phyloP scores from a whole-genome alignment of 108 stramenopile species.

The Skeletonema costatum region DNA sequence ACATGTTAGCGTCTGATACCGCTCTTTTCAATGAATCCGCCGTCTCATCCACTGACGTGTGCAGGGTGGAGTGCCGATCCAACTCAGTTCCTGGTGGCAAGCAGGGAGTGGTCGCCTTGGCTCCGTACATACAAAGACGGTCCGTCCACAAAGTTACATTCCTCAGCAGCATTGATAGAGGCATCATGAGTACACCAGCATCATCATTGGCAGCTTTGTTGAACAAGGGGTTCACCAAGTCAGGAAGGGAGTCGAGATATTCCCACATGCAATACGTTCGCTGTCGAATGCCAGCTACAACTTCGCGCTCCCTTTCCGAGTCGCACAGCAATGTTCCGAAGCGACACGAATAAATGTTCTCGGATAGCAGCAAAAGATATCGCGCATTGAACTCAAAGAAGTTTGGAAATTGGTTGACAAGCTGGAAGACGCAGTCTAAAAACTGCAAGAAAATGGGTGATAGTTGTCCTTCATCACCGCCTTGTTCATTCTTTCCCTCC shows the following conservation, averaged over 20 bases:
- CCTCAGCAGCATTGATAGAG: slow-evolving; percentile 73
- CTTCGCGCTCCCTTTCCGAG: slow-evolving; percentile 85
- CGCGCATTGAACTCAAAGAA: slow-evolving; percentile 86
- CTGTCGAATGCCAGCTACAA: slow-evolving; percentile 77
- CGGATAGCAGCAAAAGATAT: slow-evolving; percentile 77
- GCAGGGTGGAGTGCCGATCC: slow-evolving; percentile 26
- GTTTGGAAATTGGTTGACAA: slow-evolving; percentile 87
- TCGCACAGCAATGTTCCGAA: slow-evolving; percentile 96
- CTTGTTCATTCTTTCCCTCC: slow-evolving; percentile 75
- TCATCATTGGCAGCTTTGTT: slow-evolving; percentile 22
- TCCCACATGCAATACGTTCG: slow-evolving; percentile 89
- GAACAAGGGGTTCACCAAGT: slow-evolving; percentile 49
- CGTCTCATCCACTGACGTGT: slow-evolving; percentile 12
- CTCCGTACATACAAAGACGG: slow-evolving; percentile 66
- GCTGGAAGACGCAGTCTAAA: slow-evolving; percentile 95
- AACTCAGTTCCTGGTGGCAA: slow-evolving; percentile 22
- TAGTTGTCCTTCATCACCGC: slow-evolving; percentile 83
- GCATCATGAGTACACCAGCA: slow-evolving; percentile 76
- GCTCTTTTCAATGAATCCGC: slow-evolving; percentile 25
- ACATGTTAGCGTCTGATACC: slow-evolving; percentile 31
- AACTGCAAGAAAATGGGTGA: slow-evolving; percentile 99
- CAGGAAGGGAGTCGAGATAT: slow-evolving; percentile 63
- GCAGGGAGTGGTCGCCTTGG: slow-evolving; percentile 65
- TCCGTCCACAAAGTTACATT: slow-evolving; percentile 84
- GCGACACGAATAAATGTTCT: slow-evolving; percentile 90